phyloP scores from a whole-genome alignment of 768 basidiomycete species.

The Strobilomyces dryophilus region DNA sequence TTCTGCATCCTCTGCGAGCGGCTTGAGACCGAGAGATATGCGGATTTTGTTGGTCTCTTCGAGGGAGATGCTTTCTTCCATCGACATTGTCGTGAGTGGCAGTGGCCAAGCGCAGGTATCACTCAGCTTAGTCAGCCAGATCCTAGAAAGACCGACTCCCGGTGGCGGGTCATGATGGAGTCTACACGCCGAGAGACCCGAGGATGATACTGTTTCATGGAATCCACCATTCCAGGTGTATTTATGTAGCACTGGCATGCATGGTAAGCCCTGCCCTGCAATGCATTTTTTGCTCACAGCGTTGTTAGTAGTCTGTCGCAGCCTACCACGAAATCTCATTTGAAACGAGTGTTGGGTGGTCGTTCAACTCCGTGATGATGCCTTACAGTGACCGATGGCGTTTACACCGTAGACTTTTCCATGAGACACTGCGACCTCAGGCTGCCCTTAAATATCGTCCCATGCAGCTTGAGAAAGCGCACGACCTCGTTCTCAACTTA shows the following conservation, averaged over 20 bases:
- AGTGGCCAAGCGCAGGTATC: background rate
- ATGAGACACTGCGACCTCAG: slow-evolving; percentile 25
- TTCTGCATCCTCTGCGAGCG: slow-evolving; percentile 77
- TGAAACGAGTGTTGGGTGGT: too few relatives aligned
- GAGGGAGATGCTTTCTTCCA: slow-evolving; percentile 87
- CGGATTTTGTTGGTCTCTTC: slow-evolving; percentile 97
- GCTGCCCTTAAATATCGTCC: slow-evolving; percentile 17
- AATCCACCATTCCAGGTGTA: background rate
- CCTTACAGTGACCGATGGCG: too few relatives aligned
- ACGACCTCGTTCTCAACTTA: slow-evolving; percentile 23
- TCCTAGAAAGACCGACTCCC: too few relatives aligned
- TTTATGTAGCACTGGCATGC: background rate
- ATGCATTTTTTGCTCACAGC: slow-evolving; percentile 14
- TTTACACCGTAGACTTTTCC: slow-evolving; percentile 10
- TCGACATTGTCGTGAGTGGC: slow-evolving; percentile 39
- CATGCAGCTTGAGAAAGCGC: slow-evolving; percentile 24
- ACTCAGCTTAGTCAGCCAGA: background rate
- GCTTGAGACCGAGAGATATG: slow-evolving; percentile 89
- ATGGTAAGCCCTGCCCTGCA: background rate
- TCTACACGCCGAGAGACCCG: too few relatives aligned
- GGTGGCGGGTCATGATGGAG: too few relatives aligned
- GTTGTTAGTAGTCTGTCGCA: slow-evolving; percentile 1
- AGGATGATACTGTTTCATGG: too few relatives aligned
- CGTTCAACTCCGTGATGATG: too few relatives aligned
- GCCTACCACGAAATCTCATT: too few relatives aligned